Evolutionary conservation across 1,139 yeast genomes (phyloP), one percentile per base, ranked within the genome.

Genomic region (Candida dubliniensis): DNA sequence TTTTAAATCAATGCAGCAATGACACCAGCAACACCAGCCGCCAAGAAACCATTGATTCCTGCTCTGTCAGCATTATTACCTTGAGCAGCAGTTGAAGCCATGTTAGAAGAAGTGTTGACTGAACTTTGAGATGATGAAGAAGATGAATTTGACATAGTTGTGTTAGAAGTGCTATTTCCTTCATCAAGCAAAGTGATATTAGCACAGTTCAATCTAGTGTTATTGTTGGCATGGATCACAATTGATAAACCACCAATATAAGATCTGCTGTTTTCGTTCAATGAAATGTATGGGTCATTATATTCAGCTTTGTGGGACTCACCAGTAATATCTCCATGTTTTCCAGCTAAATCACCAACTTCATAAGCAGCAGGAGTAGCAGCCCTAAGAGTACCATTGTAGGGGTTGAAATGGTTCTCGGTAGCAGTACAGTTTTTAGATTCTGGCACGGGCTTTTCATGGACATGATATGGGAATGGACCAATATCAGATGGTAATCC

Each of bases 381-480:
- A 27, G 69, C 61, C 32, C 57, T 59, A 6, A 53, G 53, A 27
- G 54, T 47, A 24, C 77, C 77, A 41, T 58, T 53, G 60, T 56
- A 72, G 32, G 77, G 77, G 53, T 73, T 63, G 51, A 72, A 68
- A 55, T 70, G 76, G 15, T 49, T 63, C 36, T 46, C 45, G 25
- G 77, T 69, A 34, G 65, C 75, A 31, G 64, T 58, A 58, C 78
- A 73, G 55, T 66, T 64, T 15, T 76, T 76, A 46, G 66, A 57
- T 8, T 63, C 40, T 8, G 76, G 76, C 31, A 72, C 75, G n/a
- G 71, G 67, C 12, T 47, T 47, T 44, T 60, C 61, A 53, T 73
- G 77, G 38, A 73, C 61, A 51, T 71, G 77, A 61, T 71, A 72
- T 42, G 64, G 55, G 63, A 71, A 72, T 37, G 76, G 74, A 30